Conservation (phyloP, 2,329 filamentous ascomycete genomes). For the Amylocarpus encephaloides region DNA sequence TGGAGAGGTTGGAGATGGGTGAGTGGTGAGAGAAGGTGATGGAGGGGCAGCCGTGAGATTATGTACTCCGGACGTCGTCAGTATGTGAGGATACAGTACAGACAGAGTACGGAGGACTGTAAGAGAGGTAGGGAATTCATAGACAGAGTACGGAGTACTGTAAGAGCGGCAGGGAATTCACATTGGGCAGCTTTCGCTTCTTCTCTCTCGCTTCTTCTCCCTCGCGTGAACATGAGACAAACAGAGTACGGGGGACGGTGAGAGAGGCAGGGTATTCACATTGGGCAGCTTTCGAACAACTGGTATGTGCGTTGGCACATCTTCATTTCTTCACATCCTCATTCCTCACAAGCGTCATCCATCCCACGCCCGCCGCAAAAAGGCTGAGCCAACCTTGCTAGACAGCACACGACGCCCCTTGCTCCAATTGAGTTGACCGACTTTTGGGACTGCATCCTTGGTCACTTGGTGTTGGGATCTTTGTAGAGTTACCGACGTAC, state of each 20-base stretch:
- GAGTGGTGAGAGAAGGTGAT: background rate
- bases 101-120: too few species aligned
- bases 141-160: too few species aligned
- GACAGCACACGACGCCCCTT: background rate
- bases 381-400: constrained; percentile 5
- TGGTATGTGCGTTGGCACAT: constrained; percentile 10
- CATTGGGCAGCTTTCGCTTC: constrained; percentile 19
- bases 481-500: too few species aligned
- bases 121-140: too few species aligned
- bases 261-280: constrained; percentile 2
- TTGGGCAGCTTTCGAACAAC: constrained; percentile 18
- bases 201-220: constrained; percentile 5
- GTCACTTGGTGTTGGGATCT: too few species aligned
- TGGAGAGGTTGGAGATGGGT: background rate
- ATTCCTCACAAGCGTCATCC: too few species aligned
- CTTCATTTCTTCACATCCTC: too few species aligned
- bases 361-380: background rate
- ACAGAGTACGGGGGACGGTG: too few species aligned
- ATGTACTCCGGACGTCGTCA: too few species aligned
- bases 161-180: background rate
- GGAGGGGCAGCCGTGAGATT: background rate
- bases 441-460: constrained; percentile 2
- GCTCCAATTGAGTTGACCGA: constrained; percentile 10
- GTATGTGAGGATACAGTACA: too few species aligned
- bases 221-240: constrained; percentile 5